These are phyloP conservation scores for Xylaria cubensis DNA, from an alignment of 495 filamentous ascomycete genomes.

Conservation along the genomic window DNA sequence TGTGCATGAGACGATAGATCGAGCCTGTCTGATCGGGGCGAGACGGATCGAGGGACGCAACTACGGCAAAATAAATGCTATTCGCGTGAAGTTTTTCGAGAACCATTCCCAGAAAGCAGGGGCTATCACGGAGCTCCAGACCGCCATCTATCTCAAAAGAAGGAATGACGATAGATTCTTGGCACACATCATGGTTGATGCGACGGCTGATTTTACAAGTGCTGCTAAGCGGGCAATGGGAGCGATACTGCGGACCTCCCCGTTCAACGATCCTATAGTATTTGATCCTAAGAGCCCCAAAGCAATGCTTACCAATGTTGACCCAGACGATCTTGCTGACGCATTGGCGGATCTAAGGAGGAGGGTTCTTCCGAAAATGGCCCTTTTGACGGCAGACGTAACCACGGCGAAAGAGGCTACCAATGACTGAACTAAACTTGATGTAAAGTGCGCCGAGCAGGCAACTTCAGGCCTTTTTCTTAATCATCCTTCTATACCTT, in stretches of 20 bases:
- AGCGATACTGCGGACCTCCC: background rate
- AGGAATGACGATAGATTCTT: background rate
- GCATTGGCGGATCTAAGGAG: background rate
- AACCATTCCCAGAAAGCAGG: background rate
- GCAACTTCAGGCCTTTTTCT: background rate
- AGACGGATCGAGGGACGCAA: background rate
- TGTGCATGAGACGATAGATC: background rate
- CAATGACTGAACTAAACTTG: background rate
- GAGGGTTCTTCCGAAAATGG: background rate
- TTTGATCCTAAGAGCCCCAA: background rate
- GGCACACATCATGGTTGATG: background rate
- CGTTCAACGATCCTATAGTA: background rate
- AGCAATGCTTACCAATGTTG: background rate
- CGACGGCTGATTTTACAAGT: background rate
- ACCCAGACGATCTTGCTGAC: background rate
- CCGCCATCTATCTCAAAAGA: background rate
- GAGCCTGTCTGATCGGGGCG: background rate
- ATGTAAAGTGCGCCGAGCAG: background rate
- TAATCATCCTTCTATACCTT: background rate
- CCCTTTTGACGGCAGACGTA: background rate
- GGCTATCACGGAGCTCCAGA: background rate
- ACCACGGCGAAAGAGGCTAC: background rate
- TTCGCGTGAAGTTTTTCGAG: background rate
- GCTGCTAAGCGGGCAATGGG: background rate
- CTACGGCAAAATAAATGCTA: background rate